Conservation (phyloP, 192 early-diverging fungal species). For the Haplosporangium gracile region DNA sequence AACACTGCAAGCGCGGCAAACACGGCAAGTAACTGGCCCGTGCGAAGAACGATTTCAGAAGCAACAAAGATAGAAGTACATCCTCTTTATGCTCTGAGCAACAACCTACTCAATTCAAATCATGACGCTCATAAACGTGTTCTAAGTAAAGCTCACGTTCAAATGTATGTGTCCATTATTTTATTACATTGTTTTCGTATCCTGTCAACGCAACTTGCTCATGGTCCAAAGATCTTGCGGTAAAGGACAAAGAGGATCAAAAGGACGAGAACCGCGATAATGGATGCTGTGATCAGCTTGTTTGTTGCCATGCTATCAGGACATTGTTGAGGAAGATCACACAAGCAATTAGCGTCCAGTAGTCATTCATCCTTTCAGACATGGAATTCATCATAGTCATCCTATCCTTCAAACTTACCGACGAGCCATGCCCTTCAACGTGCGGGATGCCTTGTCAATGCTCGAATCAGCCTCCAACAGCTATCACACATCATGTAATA, state of each 20-base stretch:
- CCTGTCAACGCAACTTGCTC: neutral
- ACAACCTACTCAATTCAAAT: neutral
- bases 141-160: neutral
- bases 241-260: conserved; percentile 90
- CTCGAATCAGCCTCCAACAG: conserved; percentile 84
- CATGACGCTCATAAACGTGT: neutral
- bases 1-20: neutral
- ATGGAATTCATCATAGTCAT: no score
- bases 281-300: conserved; percentile 88
- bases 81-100: neutral
- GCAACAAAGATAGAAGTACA: neutral
- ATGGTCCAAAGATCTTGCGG: conserved; percentile 71
- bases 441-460: conserved; percentile 75
- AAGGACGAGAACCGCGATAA: conserved; percentile 84
- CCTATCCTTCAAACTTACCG: conserved; percentile 63
- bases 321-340: neutral
- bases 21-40: neutral
- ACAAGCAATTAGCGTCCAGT: neutral
- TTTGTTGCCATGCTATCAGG: conserved; percentile 82
- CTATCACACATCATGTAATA: conserved; percentile 35
- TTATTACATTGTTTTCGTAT: neutral
- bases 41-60: neutral
- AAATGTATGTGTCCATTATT: neutral
- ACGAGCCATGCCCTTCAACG: conserved; percentile 80
- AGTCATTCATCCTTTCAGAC: neutral